A percentile compares a stretch with the other conserved stretches of the same genome.
These are phyloP conservation scores for Pichia occidentalis DNA, from an alignment of 805 yeast genomes.

Conservation along the genomic window DNA sequence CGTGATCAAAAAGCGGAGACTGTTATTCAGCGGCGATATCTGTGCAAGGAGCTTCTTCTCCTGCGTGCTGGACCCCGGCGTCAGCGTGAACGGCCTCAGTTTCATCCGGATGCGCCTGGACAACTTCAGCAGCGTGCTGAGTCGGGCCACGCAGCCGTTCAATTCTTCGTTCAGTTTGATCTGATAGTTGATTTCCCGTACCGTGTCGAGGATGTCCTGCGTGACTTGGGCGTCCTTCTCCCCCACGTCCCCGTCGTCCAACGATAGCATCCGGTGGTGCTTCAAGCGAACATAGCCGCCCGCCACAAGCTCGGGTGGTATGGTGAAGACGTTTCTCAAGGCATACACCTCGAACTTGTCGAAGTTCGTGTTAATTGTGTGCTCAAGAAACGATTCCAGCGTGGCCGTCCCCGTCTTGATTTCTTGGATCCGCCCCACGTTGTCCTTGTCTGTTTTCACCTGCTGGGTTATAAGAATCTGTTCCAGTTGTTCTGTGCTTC, in stretches of 20 bases:
- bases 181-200: slow-evolving; percentile 34
- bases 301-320: slow-evolving; percentile 59
- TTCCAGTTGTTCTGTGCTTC: slow-evolving; percentile 75
- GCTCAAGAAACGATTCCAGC: slow-evolving; percentile 68
- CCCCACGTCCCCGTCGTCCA: slow-evolving; percentile 16
- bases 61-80: background rate
- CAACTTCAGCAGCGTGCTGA: background rate
- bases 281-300: slow-evolving; percentile 61
- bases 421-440: slow-evolving; percentile 10
- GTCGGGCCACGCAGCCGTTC: too few relatives aligned
- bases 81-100: background rate
- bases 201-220: slow-evolving; percentile 22
- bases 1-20: slow-evolving; percentile 1
- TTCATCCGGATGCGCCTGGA: background rate
- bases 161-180: too few relatives aligned
- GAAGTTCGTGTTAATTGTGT: slow-evolving; percentile 70
- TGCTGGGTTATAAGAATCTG: slow-evolving; percentile 41
- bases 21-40: slow-evolving; percentile 6
- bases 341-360: slow-evolving; percentile 83
- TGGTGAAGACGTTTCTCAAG: slow-evolving; percentile 63
- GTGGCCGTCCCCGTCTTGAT: slow-evolving; percentile 61
- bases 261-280: slow-evolving; percentile 56
- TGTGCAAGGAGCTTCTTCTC: slow-evolving; percentile 1
- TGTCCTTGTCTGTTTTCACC: slow-evolving; percentile 12
- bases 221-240: slow-evolving; percentile 16